A percentile compares a stretch with the other conserved stretches of the same genome.
phyloP scores from a whole-genome alignment of 2,329 filamentous ascomycete genomes.

The Fusarium sp. region DNA sequence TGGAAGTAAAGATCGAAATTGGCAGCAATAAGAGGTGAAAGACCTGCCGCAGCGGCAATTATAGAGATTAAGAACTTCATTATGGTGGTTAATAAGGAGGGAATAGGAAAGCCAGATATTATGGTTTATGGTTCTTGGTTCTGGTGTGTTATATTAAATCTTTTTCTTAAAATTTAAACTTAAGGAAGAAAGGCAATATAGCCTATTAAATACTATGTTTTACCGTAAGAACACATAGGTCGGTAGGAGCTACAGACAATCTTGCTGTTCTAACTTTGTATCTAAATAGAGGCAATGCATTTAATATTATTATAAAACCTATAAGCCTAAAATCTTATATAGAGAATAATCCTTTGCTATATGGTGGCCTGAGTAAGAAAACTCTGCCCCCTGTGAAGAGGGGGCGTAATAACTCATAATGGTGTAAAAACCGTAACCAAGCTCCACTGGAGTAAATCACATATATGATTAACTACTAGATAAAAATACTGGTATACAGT shows the following conservation, averaged over 20 bases:
- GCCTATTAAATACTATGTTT: background rate
- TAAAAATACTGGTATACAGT: no score
- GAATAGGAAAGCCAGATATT: background rate
- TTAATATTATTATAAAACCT: no score
- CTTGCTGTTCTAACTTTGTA: background rate
- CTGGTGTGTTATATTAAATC: background rate
- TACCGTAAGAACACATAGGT: background rate
- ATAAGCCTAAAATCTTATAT: no score
- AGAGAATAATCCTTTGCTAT: no score
- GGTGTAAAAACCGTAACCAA: no score
- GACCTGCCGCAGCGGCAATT: background rate
- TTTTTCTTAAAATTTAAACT: background rate
- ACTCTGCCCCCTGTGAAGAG: no score
- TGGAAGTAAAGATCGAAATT: background rate
- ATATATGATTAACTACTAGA: no score
- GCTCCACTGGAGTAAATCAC: no score
- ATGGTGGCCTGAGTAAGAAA: no score
- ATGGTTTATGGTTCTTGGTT: background rate
- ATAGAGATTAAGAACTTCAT: background rate
- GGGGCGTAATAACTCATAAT: no score
- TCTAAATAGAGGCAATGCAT: background rate
- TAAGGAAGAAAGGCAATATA: background rate
- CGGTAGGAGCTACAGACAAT: background rate
- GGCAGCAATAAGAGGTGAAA: background rate
- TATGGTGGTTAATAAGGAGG: background rate